Base-by-base conservation (phyloP, 352 stramenopile species). In the Phytophthora agathidicida region DNA sequence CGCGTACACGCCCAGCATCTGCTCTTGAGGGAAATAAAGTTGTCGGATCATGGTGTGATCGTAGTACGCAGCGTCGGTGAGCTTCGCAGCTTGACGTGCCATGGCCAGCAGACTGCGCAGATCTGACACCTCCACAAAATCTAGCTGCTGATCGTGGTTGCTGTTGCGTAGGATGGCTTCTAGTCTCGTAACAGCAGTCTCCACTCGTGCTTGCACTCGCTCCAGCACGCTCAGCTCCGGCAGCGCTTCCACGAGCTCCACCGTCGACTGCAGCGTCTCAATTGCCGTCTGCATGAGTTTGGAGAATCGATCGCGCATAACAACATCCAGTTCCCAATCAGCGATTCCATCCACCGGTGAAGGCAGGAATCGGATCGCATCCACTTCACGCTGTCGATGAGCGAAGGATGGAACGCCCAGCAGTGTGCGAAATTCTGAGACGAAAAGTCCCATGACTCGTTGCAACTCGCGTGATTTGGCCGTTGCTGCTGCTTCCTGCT, bases 31-130 rank as follows among this genome's bases (percentile, higher is more conserved):
- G 45, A 89, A 89, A 50, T 89, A 89, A 27, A 89, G 65, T 48
- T 89, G 79, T 2, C 76, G 79, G 56, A 86, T 86, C 79, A 89
- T 89, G 22, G 79, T 87, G 57, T 81, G 77, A 54, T 89, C 79
- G 42, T 82, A 86, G 56, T 89, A 86, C 33, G 77, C 79, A 4
- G 69, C 65, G 41, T 89, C 68, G 5, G 79, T 73, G 13, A 86
- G 61, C 7, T 81, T 64, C 5, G 71, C 70, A 5, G 78, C 78
- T 50, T 84, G 50, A 30, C 78, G 75, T 43, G 64, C 75, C 51
- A 83, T 70, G 1, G 41, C 53, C 28, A 86, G 24, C 22, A 80
- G 42, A 35, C 37, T 55, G 22, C 23, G 42, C 2, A 83, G 31
- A 23, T 83, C 51, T 10, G 49, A 54, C 11, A n/a, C 28, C 3